phyloP scores from a whole-genome alignment of 1,284 basidiomycete species.

The Sporisorium iseilematis-ciliati region DNA sequence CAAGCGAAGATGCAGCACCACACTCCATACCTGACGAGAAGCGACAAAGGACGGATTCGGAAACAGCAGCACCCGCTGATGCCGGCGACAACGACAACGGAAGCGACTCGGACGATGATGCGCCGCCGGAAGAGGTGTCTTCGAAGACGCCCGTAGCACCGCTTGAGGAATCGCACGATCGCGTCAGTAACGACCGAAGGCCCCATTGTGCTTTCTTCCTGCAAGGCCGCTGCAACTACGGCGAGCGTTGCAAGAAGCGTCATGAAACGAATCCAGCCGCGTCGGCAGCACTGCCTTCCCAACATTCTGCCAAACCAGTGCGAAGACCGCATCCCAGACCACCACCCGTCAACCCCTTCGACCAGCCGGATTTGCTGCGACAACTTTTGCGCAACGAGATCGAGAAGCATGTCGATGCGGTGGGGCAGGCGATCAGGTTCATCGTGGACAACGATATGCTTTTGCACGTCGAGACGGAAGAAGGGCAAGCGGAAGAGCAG shows the following conservation, averaged over 20 bases:
- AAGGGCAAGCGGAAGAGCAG: conserved; percentile 81
- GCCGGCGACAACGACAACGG: neutral
- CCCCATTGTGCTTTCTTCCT: conserved; percentile 53
- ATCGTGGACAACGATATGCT: conserved; percentile 92
- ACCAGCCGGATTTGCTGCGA: conserved; percentile 62
- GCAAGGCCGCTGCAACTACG: conserved; percentile 59
- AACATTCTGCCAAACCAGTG: conserved; percentile 4
- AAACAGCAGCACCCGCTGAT: neutral
- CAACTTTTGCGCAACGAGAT: conserved; percentile 88
- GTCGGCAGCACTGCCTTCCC: conserved; percentile 12
- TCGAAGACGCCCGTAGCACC: conserved; percentile 19
- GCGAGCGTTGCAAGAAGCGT: conserved; percentile 54
- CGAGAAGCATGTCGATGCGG: conserved; percentile 86
- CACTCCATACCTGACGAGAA: neutral
- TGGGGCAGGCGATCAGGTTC: conserved; percentile 93
- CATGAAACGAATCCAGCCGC: conserved; percentile 27
- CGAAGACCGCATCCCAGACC: conserved; percentile 54
- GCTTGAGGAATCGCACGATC: conserved; percentile 5
- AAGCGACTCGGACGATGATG: conserved; percentile 28
- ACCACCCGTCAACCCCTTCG: conserved; percentile 63
- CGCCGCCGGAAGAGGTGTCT: conserved; percentile 32
- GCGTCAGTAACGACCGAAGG: conserved; percentile 17
- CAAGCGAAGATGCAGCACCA: neutral
- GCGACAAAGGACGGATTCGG: neutral
- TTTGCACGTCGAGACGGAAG: conserved; percentile 81